Conservation (phyloP, 306 rosid genomes). For the Gillenia trifoliata region DNA sequence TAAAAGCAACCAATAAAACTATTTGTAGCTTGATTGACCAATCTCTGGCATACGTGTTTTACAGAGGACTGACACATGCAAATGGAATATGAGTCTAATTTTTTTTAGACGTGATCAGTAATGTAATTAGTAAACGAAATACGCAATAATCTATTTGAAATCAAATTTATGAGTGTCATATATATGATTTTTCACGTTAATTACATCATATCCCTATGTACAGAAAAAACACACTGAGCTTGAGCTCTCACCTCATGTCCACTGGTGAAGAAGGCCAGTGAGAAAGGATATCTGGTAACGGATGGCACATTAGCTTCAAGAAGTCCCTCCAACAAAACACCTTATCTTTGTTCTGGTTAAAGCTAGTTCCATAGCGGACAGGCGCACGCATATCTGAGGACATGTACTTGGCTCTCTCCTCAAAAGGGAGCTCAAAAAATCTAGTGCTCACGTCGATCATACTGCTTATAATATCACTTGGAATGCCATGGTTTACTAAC, state of each 20-base stretch:
- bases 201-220: not conserved
- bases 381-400: slow-evolving; percentile 54
- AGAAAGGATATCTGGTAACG: slow-evolving; percentile 46
- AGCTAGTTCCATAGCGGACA: slow-evolving; percentile 86
- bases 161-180: no score
- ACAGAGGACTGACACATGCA: not conserved
- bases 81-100: not conserved
- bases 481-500: slow-evolving; percentile 77
- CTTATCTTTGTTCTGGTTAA: slow-evolving; percentile 59
- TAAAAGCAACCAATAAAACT: not conserved
- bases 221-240: not conserved
- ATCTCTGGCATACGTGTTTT: not conserved
- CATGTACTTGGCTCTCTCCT: slow-evolving; percentile 78
- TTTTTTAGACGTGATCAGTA: not conserved
- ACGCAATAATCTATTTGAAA: no score
- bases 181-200: not conserved
- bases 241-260: slow-evolving; percentile 47
- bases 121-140: no score
- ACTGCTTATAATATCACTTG: slow-evolving; percentile 38
- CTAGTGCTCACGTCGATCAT: slow-evolving; percentile 57
- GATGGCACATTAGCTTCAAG: slow-evolving; percentile 69
- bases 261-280: slow-evolving; percentile 78
- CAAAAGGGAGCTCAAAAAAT: slow-evolving; percentile 71
- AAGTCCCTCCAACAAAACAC: slow-evolving; percentile 94
- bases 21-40: not conserved